These are phyloP conservation scores for Aegilops longissima DNA, from an alignment of 176 grass and related monocot genomes.

Conservation along the genomic window DNA sequence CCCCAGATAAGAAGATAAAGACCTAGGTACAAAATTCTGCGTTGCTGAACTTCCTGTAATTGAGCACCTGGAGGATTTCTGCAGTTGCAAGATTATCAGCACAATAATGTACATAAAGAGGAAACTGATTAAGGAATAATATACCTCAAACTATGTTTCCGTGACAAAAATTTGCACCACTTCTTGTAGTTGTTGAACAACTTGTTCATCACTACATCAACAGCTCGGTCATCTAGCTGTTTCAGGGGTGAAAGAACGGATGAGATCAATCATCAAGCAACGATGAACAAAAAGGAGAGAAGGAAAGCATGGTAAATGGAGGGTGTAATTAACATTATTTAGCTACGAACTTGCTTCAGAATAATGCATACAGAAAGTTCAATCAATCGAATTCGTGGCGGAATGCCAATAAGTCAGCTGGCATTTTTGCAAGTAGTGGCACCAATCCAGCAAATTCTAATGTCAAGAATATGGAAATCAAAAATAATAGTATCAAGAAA, in stretches of 20 bases:
- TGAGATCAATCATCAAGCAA: constrained; percentile 7
- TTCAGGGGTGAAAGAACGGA: constrained; percentile 23
- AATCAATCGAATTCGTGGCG: constrained; percentile 6
- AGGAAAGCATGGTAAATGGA: constrained; percentile 18
- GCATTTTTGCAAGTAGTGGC: constrained; percentile 17
- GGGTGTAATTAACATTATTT: constrained; percentile 8
- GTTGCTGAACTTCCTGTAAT: constrained; percentile 72
- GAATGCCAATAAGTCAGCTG: not conserved
- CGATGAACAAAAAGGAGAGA: constrained; percentile 1
- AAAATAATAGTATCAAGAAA: not conserved
- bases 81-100: constrained; percentile 33
- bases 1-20: constrained; percentile 98
- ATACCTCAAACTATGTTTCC: constrained; percentile 85
- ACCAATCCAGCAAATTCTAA: constrained; percentile 2
- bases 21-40: constrained; percentile 85
- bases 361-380: not conserved
- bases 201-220: constrained; percentile 82
- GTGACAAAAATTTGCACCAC: constrained; percentile 96
- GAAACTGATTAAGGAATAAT: not conserved
- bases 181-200: constrained; percentile 91
- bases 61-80: constrained; percentile 72
- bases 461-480: not conserved
- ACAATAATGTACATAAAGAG: constrained; percentile 18
- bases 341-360: constrained; percentile 9
- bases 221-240: constrained; percentile 88